Evolutionary conservation across 352 stramenopile genomes (phyloP), one percentile per base, ranked within the genome.

Genomic region (Thalassiosira ordinaria): DNA sequence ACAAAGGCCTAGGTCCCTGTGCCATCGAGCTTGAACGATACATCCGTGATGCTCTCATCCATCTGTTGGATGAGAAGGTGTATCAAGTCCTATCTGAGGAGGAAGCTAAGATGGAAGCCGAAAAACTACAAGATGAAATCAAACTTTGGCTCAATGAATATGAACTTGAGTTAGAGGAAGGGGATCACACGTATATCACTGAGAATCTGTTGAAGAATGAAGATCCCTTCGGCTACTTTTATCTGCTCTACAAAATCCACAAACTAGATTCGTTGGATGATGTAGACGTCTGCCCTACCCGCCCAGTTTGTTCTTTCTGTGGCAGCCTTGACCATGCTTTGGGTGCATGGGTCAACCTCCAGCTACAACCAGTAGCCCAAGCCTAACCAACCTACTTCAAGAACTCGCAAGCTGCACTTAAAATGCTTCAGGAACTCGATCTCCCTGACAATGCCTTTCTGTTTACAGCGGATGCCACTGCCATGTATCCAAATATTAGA

Each of bases 381-480:
- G 20, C 41, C 20, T 11, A 47, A 59, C 18, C 41, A 31, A n/a
- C 44, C 2, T 70, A 60, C 27, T 46, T 70, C 44, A 70, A 57
- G 26, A 59, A 59, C 27, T 70, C 35, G 6, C 31, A n/a, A 14
- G 22, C 14, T 29, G 20, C 3, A 29, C 20, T 67, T 9, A 67
- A 67, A 29, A 20, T 14, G 18, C n/a, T 35, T 4, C 59, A 35
- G 3, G 33, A 35, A 39, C 1, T 75, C 3, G 1, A n/a, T 3
- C 7, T 75, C 26, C 37, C 52, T 8, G 1, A 14, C 2, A 66
- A 67, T 56, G 56, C 55, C 9, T 33, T 8, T 20, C 26, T 76
- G 0, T 76, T 76, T 46, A 76, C 67, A 29, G 11, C 14, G 33
- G 67, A 76, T 68, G 67, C 67, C n/a, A n/a, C n/a, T n/a, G n/a